A percentile compares a stretch with the other conserved stretches of the same genome.
These are phyloP conservation scores for Sclerotinia borealis DNA, from an alignment of 2,329 filamentous ascomycete genomes.

Conservation along the genomic window DNA sequence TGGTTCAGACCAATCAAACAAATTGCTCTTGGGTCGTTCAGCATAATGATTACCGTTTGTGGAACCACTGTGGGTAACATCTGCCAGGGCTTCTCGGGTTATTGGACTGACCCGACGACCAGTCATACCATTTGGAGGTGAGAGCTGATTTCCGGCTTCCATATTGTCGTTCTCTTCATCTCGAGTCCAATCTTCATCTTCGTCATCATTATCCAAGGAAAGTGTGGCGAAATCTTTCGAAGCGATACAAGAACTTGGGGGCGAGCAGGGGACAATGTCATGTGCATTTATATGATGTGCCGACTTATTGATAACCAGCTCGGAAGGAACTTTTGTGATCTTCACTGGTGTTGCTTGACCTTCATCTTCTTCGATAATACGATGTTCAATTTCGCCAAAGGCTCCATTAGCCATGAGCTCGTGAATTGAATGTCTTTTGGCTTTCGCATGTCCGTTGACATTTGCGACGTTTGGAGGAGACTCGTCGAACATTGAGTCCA, in stretches of 20 bases:
- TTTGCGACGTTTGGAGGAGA: slow-evolving; percentile 53
- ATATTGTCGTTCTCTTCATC: slow-evolving; percentile 48
- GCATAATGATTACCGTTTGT: slow-evolving; percentile 31
- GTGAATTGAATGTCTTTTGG: slow-evolving; percentile 29
- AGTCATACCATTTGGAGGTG: slow-evolving; percentile 50
- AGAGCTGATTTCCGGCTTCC: slow-evolving; percentile 49
- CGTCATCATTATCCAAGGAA: slow-evolving; percentile 50
- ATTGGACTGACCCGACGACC: slow-evolving; percentile 48
- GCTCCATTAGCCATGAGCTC: slow-evolving; percentile 36
- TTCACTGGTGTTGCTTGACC: slow-evolving; percentile 44
- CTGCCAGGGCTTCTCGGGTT: slow-evolving; percentile 48
- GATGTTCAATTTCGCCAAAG: slow-evolving; percentile 48
- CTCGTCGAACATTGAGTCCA: slow-evolving; percentile 78
- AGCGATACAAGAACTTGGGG: slow-evolving; percentile 30
- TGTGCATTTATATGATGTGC: slow-evolving; percentile 17
- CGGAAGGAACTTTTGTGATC: slow-evolving; percentile 13
- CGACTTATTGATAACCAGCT: slow-evolving; percentile 14
- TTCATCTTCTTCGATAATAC: slow-evolving; percentile 60
- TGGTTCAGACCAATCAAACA: slow-evolving; percentile 76
- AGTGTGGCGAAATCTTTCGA: slow-evolving; percentile 42
- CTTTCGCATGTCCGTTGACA: slow-evolving; percentile 40
- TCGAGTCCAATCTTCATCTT: slow-evolving; percentile 57
- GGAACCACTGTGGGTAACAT: slow-evolving; percentile 44
- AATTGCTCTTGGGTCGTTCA: slow-evolving; percentile 57
- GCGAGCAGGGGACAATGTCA: slow-evolving; percentile 24